Base-by-base conservation (phyloP, 1,139 yeast species). In the Geotrichum reessii region DNA sequence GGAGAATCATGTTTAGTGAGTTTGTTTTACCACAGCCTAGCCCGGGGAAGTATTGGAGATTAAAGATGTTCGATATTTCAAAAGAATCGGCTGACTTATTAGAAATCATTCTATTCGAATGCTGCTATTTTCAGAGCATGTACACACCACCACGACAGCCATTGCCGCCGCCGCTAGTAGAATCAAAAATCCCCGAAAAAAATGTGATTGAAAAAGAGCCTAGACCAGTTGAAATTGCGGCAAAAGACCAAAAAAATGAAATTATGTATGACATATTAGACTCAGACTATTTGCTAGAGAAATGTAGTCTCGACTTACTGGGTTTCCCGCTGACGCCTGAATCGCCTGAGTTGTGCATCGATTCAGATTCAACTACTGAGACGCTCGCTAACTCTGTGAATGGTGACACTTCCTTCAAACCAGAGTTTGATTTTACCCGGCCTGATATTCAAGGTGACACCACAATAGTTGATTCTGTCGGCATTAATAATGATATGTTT, bases 41-140 rank as follows among this genome's bases (percentile, higher is more conserved):
- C 63, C 92, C 92, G 0, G 86, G 84, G 60, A 73, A 91, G 64
- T 86, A 83, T 69, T 86, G 92, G 92, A 79, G 83, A 60, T 78
- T 86, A 1, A 77, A 77, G 40, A 68, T 86, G 4, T 76, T 21
- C 5, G 28, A 44, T 14, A 8, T 48, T 14, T 31, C 75, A 2
- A 78, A 78, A 57, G 62, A 63, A 0, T 61, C 66, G 5, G 71
- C 82, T 12, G 66, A 66, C 14, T 64, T 65, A 7, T 70, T 82
- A 60, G 83, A 78, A 63, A 56, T 53, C 1, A 71, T 77, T 0
- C 73, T 83, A 51, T 72, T 71, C 37, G 66, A 67, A 3, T 72
- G 78, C 9, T 82, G 84, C 25, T 75, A 73, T 48, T 83, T 78
- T 66, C 71, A 58, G 33, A 49, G 42, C 12, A 44, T 49, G n/a